Evolutionary conservation across 2,329 filamentous ascomycete genomes (phyloP), one percentile per base, ranked within the genome.

Genomic region (Conoideocrella luteorostrata): DNA sequence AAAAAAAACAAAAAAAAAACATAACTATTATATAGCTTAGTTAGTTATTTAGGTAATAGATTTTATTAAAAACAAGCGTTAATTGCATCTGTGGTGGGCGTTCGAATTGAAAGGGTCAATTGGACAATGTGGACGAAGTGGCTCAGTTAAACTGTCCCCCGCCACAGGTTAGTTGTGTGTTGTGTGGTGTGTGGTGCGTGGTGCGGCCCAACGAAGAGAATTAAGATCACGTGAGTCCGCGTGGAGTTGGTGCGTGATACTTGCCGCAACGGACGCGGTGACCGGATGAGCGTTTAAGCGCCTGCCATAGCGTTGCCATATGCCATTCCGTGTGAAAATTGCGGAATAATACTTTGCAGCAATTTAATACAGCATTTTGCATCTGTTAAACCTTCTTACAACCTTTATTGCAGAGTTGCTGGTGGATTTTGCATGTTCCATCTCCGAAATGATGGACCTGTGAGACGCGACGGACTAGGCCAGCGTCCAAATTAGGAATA

Each of bases 391-490:
- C 13, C 33, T 37, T 22, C 22, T 4, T 17, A 17, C 20, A 2
- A 17, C 18, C 18, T 7, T 6, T 1, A 24, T 6, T 21, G 24
- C 32, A 5, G 20, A 22, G 9, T 7, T 18, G 17, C 5, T 18
- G 12, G 7, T 15, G 10, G 34, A 20, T 11, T 34, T 43, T 15
- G 30, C 28, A 22, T 43, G 26, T 12, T 13, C 12, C 4, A 29
- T n/a, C 10, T 29, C 10, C 17, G 10, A 6, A 6, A 11, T 13
- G 5, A 18, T 13, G 6, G 23, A n/a, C 24, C 28, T 22, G 45
- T 28, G 41, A 47, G 45, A 47, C 45, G 45, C 45, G 45, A 41
- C 45, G 10, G 7, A 18, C 23, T 23, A 24, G n/a, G 30, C 13
- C 21, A 7, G 6, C 4, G 2, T 9, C 26, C 32, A 15, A 18